Evolutionary conservation across 108 stramenopile genomes (phyloP), one percentile per base, ranked within the genome.

Genomic region (Fragilaria radians): DNA sequence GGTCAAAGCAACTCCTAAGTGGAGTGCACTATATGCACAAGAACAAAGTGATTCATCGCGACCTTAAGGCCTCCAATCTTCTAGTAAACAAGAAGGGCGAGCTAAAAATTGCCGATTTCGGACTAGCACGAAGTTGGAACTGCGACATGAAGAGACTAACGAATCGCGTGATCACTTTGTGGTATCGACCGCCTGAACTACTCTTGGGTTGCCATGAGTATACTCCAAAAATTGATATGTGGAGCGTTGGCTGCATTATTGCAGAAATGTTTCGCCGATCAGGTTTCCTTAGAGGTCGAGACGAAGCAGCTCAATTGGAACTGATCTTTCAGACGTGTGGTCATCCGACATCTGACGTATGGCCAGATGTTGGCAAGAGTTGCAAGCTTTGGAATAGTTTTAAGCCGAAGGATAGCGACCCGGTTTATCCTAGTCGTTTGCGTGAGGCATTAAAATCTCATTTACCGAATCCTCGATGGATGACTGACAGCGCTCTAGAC

Each of bases 121-220:
- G 97, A 49, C 77, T 97, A 32, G 93, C 95, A 5, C 75, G 97
- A 31, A 86, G 82, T 54, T 95, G 86, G 86, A 93, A 85, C 65
- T 62, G 68, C 30, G 85, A 89, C 59, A 93, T 89, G 83, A 88
- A 83, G 59, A 74, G 79, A 34, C 71, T 94, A 49, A 98, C 97
- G 26, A 91, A 94, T 69, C 85, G 90, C 53, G 97, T 98, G 5
- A 92, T 96, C 53, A 98, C 97, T 2, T 58, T 94, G 51, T 98
- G 97, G 97, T 98, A 98, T 66, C 85, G 95, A 5, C 86, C 94
- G n/a, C 95, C 95, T 11, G 97, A 98, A 65, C 78, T 98, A 5
- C 73, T 98, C 4, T 70, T 98, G 46, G 97, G 97, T 4, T 72
- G 71, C 47, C 64, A 66, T 26, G 71, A 78, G 28, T 98, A 98